A percentile compares a stretch with the other conserved stretches of the same genome.
phyloP scores from a whole-genome alignment of 495 filamentous ascomycete genomes.

The Rusavskia elegans region DNA sequence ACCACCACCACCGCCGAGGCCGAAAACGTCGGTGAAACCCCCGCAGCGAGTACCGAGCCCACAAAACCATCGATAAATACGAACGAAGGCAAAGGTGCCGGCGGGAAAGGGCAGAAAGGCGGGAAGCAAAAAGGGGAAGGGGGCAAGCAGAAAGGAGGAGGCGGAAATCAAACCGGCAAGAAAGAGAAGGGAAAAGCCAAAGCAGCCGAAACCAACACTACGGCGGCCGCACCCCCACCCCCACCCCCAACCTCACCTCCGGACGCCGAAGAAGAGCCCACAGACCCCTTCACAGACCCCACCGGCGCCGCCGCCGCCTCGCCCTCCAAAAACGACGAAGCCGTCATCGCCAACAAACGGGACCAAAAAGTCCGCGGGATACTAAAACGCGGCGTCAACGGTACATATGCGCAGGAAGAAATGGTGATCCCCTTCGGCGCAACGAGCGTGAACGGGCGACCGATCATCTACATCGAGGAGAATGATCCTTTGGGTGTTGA shows the following conservation, averaged over 20 bases:
- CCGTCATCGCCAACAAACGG: not conserved
- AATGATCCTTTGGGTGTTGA: slow-evolving; percentile 4
- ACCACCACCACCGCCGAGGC: not conserved
- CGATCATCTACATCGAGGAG: slow-evolving; percentile 7
- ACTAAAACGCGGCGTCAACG: not conserved
- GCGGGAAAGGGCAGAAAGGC: not conserved
- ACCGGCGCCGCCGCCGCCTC: not conserved
- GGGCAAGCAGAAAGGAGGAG: not conserved
- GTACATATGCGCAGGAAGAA: not conserved
- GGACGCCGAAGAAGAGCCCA: too few relatives aligned
- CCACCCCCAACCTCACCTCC: not conserved
- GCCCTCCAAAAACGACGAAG: not conserved
- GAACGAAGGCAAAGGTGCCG: not conserved
- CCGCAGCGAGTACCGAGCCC: too few relatives aligned
- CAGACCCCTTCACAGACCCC: too few relatives aligned
- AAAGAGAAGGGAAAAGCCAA: not conserved
- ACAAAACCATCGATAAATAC: too few relatives aligned
- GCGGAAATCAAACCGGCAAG: not conserved
- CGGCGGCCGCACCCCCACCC: not conserved
- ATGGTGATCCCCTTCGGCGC: not conserved
- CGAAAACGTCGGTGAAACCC: too few relatives aligned
- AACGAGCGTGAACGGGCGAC: slow-evolving; percentile 2
- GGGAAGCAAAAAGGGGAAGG: not conserved
- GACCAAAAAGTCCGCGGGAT: not conserved
- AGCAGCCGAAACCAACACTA: not conserved